Evolutionary conservation across 257 asterid genomes (phyloP).

Genomic region (Catharanthus roseus): DNA sequence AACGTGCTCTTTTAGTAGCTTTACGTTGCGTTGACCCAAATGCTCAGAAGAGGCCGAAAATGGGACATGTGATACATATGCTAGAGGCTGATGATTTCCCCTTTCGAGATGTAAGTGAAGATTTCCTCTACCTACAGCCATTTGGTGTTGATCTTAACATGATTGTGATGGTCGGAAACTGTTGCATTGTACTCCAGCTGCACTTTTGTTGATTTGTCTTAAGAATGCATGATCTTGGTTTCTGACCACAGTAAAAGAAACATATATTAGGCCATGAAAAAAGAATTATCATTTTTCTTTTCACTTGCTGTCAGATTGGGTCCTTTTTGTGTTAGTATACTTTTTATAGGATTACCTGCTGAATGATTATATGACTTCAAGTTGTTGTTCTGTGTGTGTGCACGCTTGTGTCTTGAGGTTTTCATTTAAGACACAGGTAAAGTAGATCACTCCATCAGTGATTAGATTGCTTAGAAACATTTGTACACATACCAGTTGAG

Average conservation of each 20-base stretch:
- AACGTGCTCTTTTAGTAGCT: slow-evolving; percentile 77
- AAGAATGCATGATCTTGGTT: background rate
- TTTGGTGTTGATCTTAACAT: background rate
- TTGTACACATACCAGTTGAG: background rate
- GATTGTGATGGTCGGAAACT: background rate
- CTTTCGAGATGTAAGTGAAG: slow-evolving; percentile 68
- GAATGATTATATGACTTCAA: background rate
- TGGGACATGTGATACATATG: slow-evolving; percentile 95
- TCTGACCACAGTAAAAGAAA: background rate
- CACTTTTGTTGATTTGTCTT: background rate
- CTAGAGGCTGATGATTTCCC: slow-evolving; percentile 87
- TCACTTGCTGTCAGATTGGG: background rate
- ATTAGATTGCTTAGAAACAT: background rate
- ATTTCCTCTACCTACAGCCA: background rate
- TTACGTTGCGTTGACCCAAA: slow-evolving; percentile 82
- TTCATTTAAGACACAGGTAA: background rate
- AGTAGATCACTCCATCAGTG: background rate
- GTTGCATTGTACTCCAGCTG: background rate
- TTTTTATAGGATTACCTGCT: background rate
- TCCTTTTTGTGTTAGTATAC: background rate
- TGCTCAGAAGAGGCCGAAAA: slow-evolving; percentile 80
- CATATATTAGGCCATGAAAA: background rate
- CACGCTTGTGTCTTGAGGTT: background rate
- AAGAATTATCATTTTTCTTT: background rate
- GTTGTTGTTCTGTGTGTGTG: background rate